Evolutionary conservation across 1,284 basidiomycete genomes (phyloP).

Genomic region (Heterobasidion parviporum): DNA sequence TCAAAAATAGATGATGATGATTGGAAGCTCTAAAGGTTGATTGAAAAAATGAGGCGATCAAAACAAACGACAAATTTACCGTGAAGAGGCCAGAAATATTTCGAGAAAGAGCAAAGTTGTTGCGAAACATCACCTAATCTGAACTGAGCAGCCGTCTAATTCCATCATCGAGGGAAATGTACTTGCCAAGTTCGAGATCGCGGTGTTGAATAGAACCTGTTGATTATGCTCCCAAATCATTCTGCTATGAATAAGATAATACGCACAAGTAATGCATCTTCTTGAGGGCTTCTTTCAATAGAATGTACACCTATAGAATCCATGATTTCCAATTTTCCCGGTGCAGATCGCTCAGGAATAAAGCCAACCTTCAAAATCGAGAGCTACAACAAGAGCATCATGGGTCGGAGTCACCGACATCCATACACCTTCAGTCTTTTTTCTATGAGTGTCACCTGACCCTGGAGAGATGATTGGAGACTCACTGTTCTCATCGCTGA

Average conservation of each 20-base stretch:
- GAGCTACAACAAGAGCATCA: slow-evolving; percentile 43
- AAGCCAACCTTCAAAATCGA: slow-evolving; percentile 25
- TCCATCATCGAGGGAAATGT: neutral
- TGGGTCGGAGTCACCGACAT: slow-evolving; percentile 58
- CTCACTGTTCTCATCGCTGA: slow-evolving; percentile 58
- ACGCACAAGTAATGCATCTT: slow-evolving; percentile 41
- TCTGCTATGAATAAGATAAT: neutral
- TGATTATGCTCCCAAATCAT: no score
- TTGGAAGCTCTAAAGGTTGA: slow-evolving; percentile 42
- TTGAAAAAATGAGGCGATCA: no score
- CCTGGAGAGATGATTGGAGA: slow-evolving; percentile 1
- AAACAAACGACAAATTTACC: neutral
- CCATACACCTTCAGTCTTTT: slow-evolving; percentile 48
- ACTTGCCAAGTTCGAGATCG: slow-evolving; percentile 50
- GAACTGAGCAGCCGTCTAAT: neutral
- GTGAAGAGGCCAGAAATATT: slow-evolving; percentile 49
- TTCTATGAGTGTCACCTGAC: neutral
- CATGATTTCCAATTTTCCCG: neutral
- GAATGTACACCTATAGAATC: slow-evolving; percentile 46
- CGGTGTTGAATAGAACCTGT: slow-evolving; percentile 51
- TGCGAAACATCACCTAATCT: slow-evolving; percentile 45
- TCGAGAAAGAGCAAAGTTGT: slow-evolving; percentile 53
- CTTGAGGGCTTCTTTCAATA: slow-evolving; percentile 54
- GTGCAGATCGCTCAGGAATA: no score
- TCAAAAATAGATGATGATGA: slow-evolving; percentile 32